A percentile compares a stretch with the other conserved stretches of the same genome.
phyloP scores from a whole-genome alignment of 176 grass and related monocot genomes.

The Rhynchospora pubera region DNA sequence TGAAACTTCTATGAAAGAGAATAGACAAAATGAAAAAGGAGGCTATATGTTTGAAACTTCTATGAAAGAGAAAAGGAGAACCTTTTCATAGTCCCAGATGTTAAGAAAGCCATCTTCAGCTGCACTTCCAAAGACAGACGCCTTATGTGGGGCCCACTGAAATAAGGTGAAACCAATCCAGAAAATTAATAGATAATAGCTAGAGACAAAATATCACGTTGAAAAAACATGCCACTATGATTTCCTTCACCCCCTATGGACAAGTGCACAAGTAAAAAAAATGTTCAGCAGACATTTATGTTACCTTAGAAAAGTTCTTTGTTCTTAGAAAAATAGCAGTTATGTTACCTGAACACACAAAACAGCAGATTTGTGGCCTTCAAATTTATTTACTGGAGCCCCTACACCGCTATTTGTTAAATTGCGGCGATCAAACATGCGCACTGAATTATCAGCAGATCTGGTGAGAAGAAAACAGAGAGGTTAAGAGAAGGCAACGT shows the following conservation, averaged over 20 bases:
- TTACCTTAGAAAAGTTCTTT: conserved; percentile 25
- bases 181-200: background rate
- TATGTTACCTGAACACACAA: conserved; percentile 76
- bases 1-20: background rate
- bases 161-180: conserved; percentile 3
- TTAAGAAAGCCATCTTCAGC: conserved; percentile 92
- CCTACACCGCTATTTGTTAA: conserved; percentile 65
- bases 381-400: conserved; percentile 73
- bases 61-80: conserved; percentile 20
- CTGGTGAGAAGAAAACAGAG: conserved; percentile 21
- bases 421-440: conserved; percentile 96
- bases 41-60: background rate
- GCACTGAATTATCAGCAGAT: conserved; percentile 94
- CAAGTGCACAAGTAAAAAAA: background rate
- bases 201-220: background rate
- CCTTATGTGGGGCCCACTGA: conserved; percentile 95
- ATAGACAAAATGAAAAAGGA: background rate
- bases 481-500: background rate
- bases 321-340: background rate
- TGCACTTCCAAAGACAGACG: conserved; percentile 96
- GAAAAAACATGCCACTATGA: conserved; percentile 23
- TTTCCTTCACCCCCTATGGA: background rate
- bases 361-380: conserved; percentile 97
- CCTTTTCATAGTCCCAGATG: conserved; percentile 98
- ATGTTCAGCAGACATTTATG: background rate